phyloP scores from a whole-genome alignment of 1,284 basidiomycete species.

The Ustilago tritici region DNA sequence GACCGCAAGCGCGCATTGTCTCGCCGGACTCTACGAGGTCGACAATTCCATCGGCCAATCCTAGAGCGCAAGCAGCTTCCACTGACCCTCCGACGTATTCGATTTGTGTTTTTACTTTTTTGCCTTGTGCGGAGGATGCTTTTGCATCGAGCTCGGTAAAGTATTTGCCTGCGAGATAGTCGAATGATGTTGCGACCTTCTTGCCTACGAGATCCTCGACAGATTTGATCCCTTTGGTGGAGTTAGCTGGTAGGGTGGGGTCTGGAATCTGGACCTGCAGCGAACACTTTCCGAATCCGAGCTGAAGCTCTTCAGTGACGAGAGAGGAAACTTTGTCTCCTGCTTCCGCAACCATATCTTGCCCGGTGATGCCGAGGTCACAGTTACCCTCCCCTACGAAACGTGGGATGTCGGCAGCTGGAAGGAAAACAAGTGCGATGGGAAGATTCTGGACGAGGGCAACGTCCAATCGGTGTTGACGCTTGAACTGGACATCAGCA shows the following conservation, averaged over 20 bases:
- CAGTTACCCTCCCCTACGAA: constrained; percentile 98
- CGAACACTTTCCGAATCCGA: constrained; percentile 94
- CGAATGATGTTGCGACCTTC: constrained; percentile 93
- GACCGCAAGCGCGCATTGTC: constrained; percentile 97
- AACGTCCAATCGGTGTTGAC: constrained; percentile 89
- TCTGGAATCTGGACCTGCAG: constrained; percentile 96
- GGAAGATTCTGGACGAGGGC: constrained; percentile 91
- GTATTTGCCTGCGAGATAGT: constrained; percentile 83
- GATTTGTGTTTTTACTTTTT: constrained; percentile 77
- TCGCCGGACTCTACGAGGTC: constrained; percentile 85
- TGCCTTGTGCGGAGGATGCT: constrained; percentile 51
- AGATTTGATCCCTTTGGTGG: constrained; percentile 73
- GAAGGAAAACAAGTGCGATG: constrained; percentile 96
- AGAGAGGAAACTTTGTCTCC: constrained; percentile 73
- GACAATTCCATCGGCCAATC: constrained; percentile 91
- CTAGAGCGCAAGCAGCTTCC: constrained; percentile 95
- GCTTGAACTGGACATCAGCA: constrained; percentile 95
- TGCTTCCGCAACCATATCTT: constrained; percentile 95
- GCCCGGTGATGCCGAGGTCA: constrained; percentile 89
- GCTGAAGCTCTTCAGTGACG: constrained; percentile 83
- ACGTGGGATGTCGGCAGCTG: constrained; percentile 95
- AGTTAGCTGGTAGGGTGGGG: constrained; percentile 70
- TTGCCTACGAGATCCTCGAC: constrained; percentile 87
- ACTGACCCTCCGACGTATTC: constrained; percentile 98
- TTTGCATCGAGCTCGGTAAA: constrained; percentile 80